phyloP scores from a whole-genome alignment of 2,329 filamentous ascomycete genomes.

The Aspergillus sp. region DNA sequence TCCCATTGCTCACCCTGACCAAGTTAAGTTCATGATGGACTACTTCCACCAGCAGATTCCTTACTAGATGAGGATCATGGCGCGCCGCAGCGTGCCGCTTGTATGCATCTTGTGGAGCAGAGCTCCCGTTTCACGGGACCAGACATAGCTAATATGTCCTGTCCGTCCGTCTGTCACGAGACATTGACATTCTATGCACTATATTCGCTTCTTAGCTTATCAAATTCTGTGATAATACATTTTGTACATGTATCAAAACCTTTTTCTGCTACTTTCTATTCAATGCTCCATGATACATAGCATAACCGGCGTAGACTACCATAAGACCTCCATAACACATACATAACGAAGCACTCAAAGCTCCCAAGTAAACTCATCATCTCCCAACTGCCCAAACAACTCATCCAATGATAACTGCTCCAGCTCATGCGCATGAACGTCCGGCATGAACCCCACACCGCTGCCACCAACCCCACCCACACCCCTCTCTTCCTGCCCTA shows the following conservation, averaged over 20 bases:
- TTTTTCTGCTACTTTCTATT: not conserved
- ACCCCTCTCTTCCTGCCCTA: too few relatives aligned
- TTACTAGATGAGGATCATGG: not conserved
- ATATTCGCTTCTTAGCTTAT: not conserved
- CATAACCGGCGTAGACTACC: too few relatives aligned
- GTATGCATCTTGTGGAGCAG: not conserved
- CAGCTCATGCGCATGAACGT: not conserved
- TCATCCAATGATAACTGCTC: not conserved
- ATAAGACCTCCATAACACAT: too few relatives aligned
- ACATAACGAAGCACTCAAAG: too few relatives aligned
- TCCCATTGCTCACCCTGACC: conserved; percentile 22
- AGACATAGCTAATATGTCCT: not conserved
- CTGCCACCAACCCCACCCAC: too few relatives aligned
- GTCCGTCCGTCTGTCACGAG: not conserved
- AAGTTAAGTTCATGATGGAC: conserved; percentile 26
- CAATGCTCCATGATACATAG: not conserved
- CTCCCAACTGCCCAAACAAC: not conserved
- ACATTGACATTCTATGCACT: not conserved
- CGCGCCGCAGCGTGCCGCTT: not conserved
- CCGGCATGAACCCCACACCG: too few relatives aligned
- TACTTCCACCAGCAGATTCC: conserved; percentile 23
- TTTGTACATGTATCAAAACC: not conserved
- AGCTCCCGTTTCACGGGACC: not conserved
- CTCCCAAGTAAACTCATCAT: not conserved
- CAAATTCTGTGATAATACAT: not conserved